Conservation (phyloP, 2,329 filamentous ascomycete species). For the Colletotrichum tofieldiae region DNA sequence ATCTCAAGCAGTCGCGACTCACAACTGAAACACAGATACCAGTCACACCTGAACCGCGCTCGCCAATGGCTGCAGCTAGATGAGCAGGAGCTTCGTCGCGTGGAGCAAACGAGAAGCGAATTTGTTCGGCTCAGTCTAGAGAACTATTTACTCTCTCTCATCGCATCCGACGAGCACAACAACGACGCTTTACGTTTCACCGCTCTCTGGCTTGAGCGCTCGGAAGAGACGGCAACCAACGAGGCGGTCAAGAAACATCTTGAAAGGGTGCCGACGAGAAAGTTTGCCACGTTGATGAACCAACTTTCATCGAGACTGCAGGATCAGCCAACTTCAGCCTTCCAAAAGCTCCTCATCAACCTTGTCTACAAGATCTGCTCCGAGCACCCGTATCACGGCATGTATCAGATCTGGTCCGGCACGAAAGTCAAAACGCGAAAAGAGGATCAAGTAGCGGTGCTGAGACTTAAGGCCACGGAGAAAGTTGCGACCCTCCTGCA, state of each 20-base stretch:
- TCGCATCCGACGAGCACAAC: slow-evolving; percentile 89
- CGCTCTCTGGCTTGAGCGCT: slow-evolving; percentile 92
- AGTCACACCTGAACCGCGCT: slow-evolving; percentile 78
- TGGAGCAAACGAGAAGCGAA: slow-evolving; percentile 82
- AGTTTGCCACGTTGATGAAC: slow-evolving; percentile 95
- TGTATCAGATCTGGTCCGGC: slow-evolving; percentile 96
- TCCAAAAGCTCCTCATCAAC: slow-evolving; percentile 82
- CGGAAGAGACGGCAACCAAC: slow-evolving; percentile 83
- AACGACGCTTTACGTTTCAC: slow-evolving; percentile 94
- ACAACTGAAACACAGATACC: slow-evolving; percentile 70
- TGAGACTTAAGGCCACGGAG: slow-evolving; percentile 81
- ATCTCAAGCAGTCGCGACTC: slow-evolving; percentile 66
- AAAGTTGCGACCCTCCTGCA: slow-evolving; percentile 75
- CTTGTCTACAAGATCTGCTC: slow-evolving; percentile 88
- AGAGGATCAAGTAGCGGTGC: slow-evolving; percentile 82
- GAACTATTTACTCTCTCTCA: slow-evolving; percentile 90
- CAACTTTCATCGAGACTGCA: slow-evolving; percentile 95
- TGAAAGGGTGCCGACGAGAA: slow-evolving; percentile 84
- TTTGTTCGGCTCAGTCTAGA: slow-evolving; percentile 92
- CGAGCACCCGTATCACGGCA: slow-evolving; percentile 96
- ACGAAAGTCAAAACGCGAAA: slow-evolving; percentile 78
- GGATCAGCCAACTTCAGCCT: slow-evolving; percentile 74
- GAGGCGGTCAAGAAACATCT: slow-evolving; percentile 81
- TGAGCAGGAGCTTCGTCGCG: slow-evolving; percentile 85
- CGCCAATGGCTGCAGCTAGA: slow-evolving; percentile 93